These are phyloP conservation scores for Thuidium tamariscinum DNA, from an alignment of 225 moss, liverwort and hornwort genomes.

Conservation along the genomic window DNA sequence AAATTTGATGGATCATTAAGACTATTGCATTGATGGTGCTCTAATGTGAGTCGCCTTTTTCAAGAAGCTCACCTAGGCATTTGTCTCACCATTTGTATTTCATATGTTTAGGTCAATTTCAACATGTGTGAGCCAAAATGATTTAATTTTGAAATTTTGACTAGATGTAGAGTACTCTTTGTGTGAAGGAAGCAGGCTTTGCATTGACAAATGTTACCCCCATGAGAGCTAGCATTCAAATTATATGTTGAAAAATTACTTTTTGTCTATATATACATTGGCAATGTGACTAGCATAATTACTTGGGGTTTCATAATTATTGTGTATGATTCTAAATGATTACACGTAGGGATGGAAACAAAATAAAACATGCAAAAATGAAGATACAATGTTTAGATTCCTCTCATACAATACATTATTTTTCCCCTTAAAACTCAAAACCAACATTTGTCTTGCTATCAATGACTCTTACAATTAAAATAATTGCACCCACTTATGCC, in stretches of 20 bases:
- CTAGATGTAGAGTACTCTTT: rapidly evolving
- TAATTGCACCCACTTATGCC: not conserved
- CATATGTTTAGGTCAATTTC: rapidly evolving
- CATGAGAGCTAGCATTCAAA: not conserved
- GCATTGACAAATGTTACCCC: not conserved
- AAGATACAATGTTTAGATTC: not conserved
- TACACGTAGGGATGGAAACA: not conserved
- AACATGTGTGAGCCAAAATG: rapidly evolving
- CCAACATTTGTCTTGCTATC: not conserved
- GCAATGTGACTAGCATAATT: rapidly evolving
- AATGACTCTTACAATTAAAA: not conserved
- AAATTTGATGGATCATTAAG: not conserved
- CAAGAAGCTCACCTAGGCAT: rapidly evolving
- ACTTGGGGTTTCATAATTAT: not conserved
- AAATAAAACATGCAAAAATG: not conserved
- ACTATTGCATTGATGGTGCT: not conserved
- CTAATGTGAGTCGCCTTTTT: not conserved
- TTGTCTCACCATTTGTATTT: not conserved
- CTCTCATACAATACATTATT: not conserved
- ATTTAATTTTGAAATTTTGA: not conserved
- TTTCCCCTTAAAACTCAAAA: not conserved
- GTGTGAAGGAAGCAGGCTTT: not conserved
- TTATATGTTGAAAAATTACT: not conserved
- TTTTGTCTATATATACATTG: not conserved
- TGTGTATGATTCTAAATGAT: not conserved